Evolutionary conservation across 139 green algal genomes (phyloP), one percentile per base, ranked within the genome.

Genomic region (Picochlorum sp.): DNA sequence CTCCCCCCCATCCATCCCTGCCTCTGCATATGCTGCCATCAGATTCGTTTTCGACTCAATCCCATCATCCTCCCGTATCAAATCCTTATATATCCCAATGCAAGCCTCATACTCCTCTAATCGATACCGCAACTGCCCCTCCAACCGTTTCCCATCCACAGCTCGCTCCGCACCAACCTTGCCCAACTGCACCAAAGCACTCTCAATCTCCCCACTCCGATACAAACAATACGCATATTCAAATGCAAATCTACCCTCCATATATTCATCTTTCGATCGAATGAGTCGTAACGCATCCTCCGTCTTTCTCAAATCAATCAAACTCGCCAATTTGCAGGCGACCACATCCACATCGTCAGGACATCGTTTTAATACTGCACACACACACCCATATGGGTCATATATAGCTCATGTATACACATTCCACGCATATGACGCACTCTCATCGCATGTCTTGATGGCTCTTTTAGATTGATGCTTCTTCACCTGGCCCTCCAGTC

Each of bases 201-300:
- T 74, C 18, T 86, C 61, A 52, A 90, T 67, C 62, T 73, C 74
- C 26, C 77, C 80, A 15, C 73, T 26, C 0, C 89, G 80, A 75
- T 96, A 96, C 30, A 89, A 62, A 75, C 85, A 92, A 70, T 96
- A 96, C 0, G 83, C 89, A 83, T 92, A 85, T 63, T 94, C 82
- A 63, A 87, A 92, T 3, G 61, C 56, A 64, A 89, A 66, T n/a
- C 51, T 20, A 10, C 18, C 18, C 10, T 52, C 56, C 6, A 78
- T 47, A 13, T 54, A 41, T 10, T 67, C 21, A 14, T 14, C 28
- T 30, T 67, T 80, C 28, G 63, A 20, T 58, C 49, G 0, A 6
- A 86, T 49, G 4, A 67, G 28, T 21, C 76, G 71, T 0, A 86
- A 66, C 4, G 81, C 81, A 24, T 85, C 71, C 20, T 87, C 74